Evolutionary conservation across 164 flowering plant genomes (phyloP).

Genomic region (Cinnamomum micranthum): DNA sequence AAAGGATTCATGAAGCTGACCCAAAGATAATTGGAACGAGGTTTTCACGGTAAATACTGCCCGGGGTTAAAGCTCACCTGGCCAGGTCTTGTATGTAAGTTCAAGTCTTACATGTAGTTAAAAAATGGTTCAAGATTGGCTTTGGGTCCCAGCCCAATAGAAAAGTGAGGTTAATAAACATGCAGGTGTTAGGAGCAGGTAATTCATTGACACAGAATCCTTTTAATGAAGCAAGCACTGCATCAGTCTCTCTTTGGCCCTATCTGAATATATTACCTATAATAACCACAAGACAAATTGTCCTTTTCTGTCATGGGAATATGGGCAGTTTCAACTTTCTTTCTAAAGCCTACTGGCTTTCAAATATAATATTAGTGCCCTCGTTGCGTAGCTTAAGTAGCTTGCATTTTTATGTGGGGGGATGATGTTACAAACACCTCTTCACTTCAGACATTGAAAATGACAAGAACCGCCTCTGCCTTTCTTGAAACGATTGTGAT

Average conservation of each 20-base stretch:
- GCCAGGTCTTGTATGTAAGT: too few relatives aligned
- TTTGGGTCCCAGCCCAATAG: too few relatives aligned
- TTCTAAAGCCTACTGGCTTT: not conserved
- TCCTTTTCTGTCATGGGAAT: constrained; percentile 1
- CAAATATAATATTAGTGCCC: not conserved
- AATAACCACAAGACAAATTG: not conserved
- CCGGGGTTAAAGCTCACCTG: too few relatives aligned
- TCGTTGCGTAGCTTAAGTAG: not conserved
- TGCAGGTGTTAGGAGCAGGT: too few relatives aligned
- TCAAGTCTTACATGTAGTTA: too few relatives aligned
- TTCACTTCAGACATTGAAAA: constrained; percentile 1
- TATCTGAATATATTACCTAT: not conserved
- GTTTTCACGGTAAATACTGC: too few relatives aligned
- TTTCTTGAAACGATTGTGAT: not conserved
- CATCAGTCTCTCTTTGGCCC: not conserved
- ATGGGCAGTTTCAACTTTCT: not conserved
- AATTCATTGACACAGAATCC: too few relatives aligned
- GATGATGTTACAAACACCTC: not conserved
- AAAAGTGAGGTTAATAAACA: too few relatives aligned
- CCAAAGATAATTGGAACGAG: too few relatives aligned
- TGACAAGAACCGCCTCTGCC: constrained; percentile 5
- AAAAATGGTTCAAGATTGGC: too few relatives aligned
- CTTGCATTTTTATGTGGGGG: not conserved
- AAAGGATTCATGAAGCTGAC: too few relatives aligned
- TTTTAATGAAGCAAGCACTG: not conserved